Conservation (phyloP, 768 basidiomycete species). For the Leucocoprinus birnbaumii region DNA sequence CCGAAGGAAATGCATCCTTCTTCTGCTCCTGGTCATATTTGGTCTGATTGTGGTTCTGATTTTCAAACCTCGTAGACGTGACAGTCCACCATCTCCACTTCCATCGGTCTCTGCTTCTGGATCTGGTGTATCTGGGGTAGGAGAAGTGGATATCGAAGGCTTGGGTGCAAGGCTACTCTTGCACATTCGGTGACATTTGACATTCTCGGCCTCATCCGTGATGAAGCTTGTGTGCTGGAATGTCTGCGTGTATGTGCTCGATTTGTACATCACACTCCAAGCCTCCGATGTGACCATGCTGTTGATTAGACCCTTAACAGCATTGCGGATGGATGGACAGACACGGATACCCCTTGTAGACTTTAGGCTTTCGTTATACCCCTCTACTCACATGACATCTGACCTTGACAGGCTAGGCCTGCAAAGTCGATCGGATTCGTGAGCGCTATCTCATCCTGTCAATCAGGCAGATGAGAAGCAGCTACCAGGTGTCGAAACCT, state of each 20-base stretch:
- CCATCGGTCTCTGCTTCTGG: constrained; percentile 12
- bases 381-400: background rate
- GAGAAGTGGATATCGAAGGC: constrained; percentile 5
- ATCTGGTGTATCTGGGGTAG: constrained; percentile 4
- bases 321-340: background rate
- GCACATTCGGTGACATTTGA: background rate
- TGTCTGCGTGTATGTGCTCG: no score
- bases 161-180: background rate
- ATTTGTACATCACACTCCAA: no score
- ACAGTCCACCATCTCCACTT: constrained; percentile 22
- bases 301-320: background rate
- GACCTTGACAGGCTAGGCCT: no score
- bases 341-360: background rate
- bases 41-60: constrained; percentile 86
- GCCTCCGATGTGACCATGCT: background rate
- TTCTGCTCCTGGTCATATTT: constrained; percentile 86
- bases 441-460: background rate
- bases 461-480: background rate
- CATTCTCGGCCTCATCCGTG: no score
- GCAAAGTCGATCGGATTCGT: background rate
- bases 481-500: background rate
- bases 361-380: constrained; percentile 1
- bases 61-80: constrained; percentile 79
- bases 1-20: constrained; percentile 88
- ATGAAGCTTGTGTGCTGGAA: no score